Percentiles rank a stretch among this genome's conserved stretches.
Conservation (phyloP, 1,139 yeast species). For the Candida glucosophila region DNA sequence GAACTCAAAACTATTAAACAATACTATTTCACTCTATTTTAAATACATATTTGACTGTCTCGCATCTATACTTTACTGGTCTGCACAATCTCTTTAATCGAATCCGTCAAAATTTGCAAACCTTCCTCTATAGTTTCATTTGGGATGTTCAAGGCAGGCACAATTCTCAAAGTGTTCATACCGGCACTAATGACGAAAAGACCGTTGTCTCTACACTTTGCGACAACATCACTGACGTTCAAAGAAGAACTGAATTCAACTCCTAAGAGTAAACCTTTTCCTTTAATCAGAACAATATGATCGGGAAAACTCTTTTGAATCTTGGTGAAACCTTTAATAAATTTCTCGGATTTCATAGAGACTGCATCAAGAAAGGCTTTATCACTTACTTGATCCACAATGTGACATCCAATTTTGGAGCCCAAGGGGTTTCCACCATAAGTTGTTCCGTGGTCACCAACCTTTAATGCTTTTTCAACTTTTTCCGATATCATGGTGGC, state of each 20-base stretch:
- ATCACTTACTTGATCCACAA: conserved; percentile 58
- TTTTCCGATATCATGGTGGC: conserved; percentile 83
- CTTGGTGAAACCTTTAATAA: conserved; percentile 40
- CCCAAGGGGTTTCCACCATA: conserved; percentile 97
- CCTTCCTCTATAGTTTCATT: conserved; percentile 65
- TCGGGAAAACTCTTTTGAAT: conserved; percentile 51
- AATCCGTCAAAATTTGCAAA: conserved; percentile 45
- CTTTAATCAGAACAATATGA: conserved; percentile 62
- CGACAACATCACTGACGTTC: conserved; percentile 59
- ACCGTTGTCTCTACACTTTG: conserved; percentile 69
- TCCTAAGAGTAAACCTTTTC: conserved; percentile 83
- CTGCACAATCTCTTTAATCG: conserved; percentile 11
- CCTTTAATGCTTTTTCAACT: conserved; percentile 62
- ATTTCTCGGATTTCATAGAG: conserved; percentile 44
- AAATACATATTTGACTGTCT: no score
- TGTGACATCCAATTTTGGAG: conserved; percentile 70
- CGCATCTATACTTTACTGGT: no score
- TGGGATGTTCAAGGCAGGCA: conserved; percentile 85
- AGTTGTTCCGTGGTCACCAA: conserved; percentile 97
- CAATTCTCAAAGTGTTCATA: conserved; percentile 77
- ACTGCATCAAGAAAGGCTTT: conserved; percentile 55
- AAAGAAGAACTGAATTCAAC: conserved; percentile 52
- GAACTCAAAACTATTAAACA: no score
- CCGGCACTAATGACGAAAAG: conserved; percentile 85
- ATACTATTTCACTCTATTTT: no score